These are phyloP conservation scores for Hyparrhenia diplandra DNA, from an alignment of 176 grass and related monocot species.

Conservation along the genomic window DNA sequence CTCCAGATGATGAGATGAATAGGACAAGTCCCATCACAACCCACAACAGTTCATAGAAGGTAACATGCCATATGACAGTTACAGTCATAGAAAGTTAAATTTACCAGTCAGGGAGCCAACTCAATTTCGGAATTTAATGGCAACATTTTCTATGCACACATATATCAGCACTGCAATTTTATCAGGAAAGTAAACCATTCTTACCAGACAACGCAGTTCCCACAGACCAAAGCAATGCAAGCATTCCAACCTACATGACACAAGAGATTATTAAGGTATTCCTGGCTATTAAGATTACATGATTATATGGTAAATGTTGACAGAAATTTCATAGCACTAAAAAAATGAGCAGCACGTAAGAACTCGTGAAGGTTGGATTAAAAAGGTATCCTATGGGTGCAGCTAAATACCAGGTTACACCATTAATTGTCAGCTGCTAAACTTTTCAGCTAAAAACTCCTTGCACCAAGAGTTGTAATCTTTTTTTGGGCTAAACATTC, in stretches of 20 bases:
- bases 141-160: background rate
- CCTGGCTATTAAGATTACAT: background rate
- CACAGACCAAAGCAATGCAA: slow-evolving; percentile 94
- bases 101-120: background rate
- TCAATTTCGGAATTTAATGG: background rate
- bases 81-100: background rate
- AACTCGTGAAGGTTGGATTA: background rate
- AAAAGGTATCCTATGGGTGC: background rate
- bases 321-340: background rate
- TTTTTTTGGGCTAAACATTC: background rate
- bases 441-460: background rate
- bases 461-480: background rate
- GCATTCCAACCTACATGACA: slow-evolving; percentile 91
- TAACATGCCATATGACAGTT: background rate
- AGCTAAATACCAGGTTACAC: too few species aligned
- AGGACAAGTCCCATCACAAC: background rate
- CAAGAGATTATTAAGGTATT: slow-evolving; percentile 1
- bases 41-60: background rate
- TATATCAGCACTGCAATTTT: background rate
- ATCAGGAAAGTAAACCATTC: slow-evolving; percentile 21
- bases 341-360: too few species aligned
- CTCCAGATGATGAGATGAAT: background rate
- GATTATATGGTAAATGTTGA: background rate
- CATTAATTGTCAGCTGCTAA: too few species aligned
- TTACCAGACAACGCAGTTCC: slow-evolving; percentile 96